A percentile compares a stretch with the other conserved stretches of the same genome.
Conservation (phyloP, 2,329 filamentous ascomycete genomes). For the Ophiostoma quercus region DNA sequence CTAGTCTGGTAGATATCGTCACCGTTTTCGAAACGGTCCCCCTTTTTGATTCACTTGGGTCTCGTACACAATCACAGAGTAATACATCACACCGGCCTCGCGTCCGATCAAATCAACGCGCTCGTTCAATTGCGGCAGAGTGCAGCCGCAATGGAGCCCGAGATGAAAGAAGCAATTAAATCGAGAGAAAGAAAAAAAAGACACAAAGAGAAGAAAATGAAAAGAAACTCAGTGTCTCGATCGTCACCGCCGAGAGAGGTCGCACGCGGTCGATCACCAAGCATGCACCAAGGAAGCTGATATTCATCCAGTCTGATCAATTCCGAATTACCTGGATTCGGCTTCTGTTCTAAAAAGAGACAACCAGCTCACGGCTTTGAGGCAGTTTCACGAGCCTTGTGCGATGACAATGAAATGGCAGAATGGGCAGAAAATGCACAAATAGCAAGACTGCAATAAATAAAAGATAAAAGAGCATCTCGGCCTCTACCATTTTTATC, state of each 20-base stretch:
- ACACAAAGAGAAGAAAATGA: not conserved
- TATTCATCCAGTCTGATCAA: not conserved
- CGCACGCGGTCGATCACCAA: not conserved
- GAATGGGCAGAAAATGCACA: too few species aligned
- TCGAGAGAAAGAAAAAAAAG: not conserved
- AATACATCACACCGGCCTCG: not conserved
- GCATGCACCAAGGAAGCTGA: not conserved
- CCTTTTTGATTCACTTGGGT: not conserved
- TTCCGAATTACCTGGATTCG: not conserved
- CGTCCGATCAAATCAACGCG: not conserved
- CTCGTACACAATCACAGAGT: not conserved
- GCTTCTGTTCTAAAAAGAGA: not conserved
- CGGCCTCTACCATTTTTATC: not conserved
- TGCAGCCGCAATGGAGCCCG: not conserved
- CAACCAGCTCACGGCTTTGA: not conserved
- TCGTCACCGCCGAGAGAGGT: not conserved
- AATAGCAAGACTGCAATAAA: too few species aligned
- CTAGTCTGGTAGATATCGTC: not conserved
- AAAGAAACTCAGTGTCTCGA: not conserved
- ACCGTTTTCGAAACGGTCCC: constrained; percentile 6
- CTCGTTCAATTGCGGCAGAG: too few species aligned
- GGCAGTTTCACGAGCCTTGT: not conserved
- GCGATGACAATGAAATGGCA: not conserved
- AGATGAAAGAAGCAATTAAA: constrained; percentile 6
- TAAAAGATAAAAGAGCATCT: too few species aligned